Evolutionary conservation across 2,329 filamentous ascomycete species (phyloP), one percentile per base, ranked within the genome.

Genomic region (Dactylellina cionopaga): DNA sequence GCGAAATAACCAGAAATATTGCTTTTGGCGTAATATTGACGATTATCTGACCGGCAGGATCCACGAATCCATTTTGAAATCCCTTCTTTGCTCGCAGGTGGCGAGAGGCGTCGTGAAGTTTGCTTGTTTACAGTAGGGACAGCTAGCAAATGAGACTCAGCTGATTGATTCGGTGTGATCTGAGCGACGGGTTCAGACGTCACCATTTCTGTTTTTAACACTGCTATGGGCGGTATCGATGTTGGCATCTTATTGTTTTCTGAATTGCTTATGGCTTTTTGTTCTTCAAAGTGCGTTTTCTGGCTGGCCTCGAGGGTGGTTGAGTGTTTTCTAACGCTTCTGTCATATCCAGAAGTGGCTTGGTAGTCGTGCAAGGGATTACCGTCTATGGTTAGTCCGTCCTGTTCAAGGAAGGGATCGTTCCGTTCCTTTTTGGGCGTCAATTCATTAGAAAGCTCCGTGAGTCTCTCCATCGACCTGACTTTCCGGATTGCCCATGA

Each of bases 401-500:
- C 17, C 17, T 31, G 15, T 15, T 54, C 59, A 1, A 9, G 15
- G 29, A 49, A 55, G 9, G 52, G 52, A 46, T 65, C 37, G 3
- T 19, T 19, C 4, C 17, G 33, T 13, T 65, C 59, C 37, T 52
- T 58, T 15, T 41, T 60, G 3, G 43, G 54, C 22, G 59, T 55
- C 15, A 72, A 35, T 39, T 72, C 68, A 10, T 60, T 59, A 2
- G 68, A 59, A 7, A 72, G 52, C 11, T 64, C 46, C 9, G 59
- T 72, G 10, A 72, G 17, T n/a, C 68, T 51, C 25, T 65, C 68
- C 59, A 72, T 72, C 3, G 68, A 72, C 27, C 59, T 41, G 1
- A 72, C 59, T 60, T 72, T 72, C 4, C 59, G 59, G 41, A 72
- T 65, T 9, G 59, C 68, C 68, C 68, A 72, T 4, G 59, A 43